phyloP scores from a whole-genome alignment of 1,139 yeast species.

The Suhomyces yuchorum region DNA sequence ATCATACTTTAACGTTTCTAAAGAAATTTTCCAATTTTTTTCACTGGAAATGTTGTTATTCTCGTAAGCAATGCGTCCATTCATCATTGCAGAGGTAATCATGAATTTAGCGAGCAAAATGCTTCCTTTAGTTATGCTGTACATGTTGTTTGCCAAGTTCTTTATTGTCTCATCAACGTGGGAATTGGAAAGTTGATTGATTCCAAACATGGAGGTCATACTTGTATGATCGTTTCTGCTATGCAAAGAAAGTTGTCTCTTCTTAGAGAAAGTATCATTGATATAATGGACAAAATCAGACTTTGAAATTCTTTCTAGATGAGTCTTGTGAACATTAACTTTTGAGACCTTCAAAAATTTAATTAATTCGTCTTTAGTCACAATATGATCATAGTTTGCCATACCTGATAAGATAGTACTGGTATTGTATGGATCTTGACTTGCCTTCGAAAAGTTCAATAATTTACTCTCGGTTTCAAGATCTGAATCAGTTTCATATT shows the following conservation, averaged over 20 bases:
- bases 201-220: conserved; percentile 12
- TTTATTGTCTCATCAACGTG: conserved; percentile 8
- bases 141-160: conserved; percentile 9
- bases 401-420: conserved; percentile 1
- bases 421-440: background rate
- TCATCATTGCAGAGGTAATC: conserved; percentile 11
- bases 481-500: conserved; percentile 4
- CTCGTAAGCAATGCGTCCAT: conserved; percentile 15
- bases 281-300: conserved; percentile 18
- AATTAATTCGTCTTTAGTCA: conserved; percentile 8
- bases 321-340: conserved; percentile 9
- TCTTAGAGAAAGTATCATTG: conserved; percentile 8
- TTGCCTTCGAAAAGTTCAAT: background rate
- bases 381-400: conserved; percentile 5
- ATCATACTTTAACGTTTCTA: conserved; percentile 7
- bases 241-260: conserved; percentile 4
- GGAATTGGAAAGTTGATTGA: background rate
- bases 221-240: conserved; percentile 9
- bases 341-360: conserved; percentile 10
- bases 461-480: background rate
- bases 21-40: conserved; percentile 18
- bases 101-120: conserved; percentile 19
- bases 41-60: conserved; percentile 10
- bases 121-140: conserved; percentile 19
- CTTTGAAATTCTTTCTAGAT: conserved; percentile 13